Percentiles rank a stretch among this genome's conserved stretches.
phyloP scores from a whole-genome alignment of 108 stramenopile species.

The Cyclostephanos invisitatus region DNA sequence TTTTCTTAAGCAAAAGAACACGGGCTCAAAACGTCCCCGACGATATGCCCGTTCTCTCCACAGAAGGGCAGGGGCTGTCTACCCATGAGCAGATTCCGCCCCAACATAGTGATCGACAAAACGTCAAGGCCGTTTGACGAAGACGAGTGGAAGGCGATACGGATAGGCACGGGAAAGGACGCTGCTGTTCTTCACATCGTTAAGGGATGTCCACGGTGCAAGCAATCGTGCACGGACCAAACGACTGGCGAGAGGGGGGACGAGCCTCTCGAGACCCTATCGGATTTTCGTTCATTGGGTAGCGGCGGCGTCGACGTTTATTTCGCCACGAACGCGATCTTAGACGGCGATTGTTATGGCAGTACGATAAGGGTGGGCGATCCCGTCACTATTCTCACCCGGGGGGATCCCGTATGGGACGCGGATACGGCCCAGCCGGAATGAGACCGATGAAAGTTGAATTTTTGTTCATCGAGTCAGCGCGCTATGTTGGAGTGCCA shows the following conservation, averaged over 20 bases:
- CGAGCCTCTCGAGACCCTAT: slow-evolving; percentile 73
- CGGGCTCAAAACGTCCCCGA: too few relatives aligned
- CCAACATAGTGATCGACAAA: slow-evolving; percentile 75
- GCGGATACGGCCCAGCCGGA: slow-evolving; percentile 30
- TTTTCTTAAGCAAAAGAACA: background rate
- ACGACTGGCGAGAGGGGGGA: slow-evolving; percentile 59
- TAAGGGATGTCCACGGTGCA: slow-evolving; percentile 87
- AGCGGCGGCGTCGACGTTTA: slow-evolving; percentile 57
- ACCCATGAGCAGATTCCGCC: slow-evolving; percentile 81
- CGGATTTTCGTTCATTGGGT: slow-evolving; percentile 67
- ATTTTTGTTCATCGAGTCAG: too few relatives aligned
- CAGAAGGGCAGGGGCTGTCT: slow-evolving; percentile 55
- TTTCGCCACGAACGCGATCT: slow-evolving; percentile 83
- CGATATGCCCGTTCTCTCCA: too few relatives aligned
- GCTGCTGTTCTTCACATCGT: slow-evolving; percentile 64
- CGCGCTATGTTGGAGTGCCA: too few relatives aligned
- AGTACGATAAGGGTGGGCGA: slow-evolving; percentile 42
- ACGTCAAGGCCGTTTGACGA: slow-evolving; percentile 77
- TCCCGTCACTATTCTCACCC: slow-evolving; percentile 46
- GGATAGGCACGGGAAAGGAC: slow-evolving; percentile 56
- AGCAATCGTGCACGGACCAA: slow-evolving; percentile 87
- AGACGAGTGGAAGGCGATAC: slow-evolving; percentile 84
- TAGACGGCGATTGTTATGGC: slow-evolving; percentile 29
- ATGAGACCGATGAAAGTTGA: slow-evolving; percentile 1
- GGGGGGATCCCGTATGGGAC: slow-evolving; percentile 56